Evolutionary conservation across 2,329 filamentous ascomycete genomes (phyloP).

Genomic region (Venturia aucupariae): DNA sequence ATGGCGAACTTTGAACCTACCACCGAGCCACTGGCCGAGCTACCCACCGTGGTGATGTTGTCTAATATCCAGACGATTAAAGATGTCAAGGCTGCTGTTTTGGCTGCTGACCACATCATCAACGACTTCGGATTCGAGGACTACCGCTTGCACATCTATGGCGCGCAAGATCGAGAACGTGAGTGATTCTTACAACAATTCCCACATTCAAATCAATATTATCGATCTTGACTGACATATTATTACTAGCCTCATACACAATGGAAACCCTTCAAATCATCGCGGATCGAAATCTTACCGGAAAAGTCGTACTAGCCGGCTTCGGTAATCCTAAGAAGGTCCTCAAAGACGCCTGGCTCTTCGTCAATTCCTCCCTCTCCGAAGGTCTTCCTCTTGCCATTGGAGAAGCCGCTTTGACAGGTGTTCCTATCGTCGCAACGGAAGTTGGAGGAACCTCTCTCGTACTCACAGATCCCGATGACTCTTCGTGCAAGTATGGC

Average conservation of each 20-base stretch:
- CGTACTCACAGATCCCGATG: conserved; percentile 10
- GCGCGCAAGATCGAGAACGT: conserved; percentile 48
- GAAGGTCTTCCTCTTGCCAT: conserved; percentile 37
- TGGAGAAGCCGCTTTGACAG: conserved; percentile 37
- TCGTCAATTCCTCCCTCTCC: conserved; percentile 39
- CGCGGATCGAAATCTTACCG: conserved; percentile 37
- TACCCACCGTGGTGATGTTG: conserved; percentile 52
- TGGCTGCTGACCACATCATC: conserved; percentile 51
- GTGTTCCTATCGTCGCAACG: conserved; percentile 29
- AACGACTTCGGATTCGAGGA: conserved; percentile 51
- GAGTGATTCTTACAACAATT: conserved; percentile 19
- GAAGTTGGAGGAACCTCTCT: conserved; percentile 7
- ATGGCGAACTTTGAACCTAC: conserved; percentile 49
- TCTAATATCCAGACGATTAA: conserved; percentile 47
- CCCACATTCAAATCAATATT: neutral
- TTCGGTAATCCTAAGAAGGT: conserved; percentile 46
- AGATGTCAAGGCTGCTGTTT: conserved; percentile 50
- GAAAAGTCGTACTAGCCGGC: conserved; percentile 39
- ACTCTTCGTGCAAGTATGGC: neutral
- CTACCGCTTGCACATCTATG: conserved; percentile 50
- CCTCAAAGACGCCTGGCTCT: conserved; percentile 48
- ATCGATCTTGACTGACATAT: neutral
- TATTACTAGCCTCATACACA: conserved; percentile 31
- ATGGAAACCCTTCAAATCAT: conserved; percentile 45
- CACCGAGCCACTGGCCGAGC: conserved; percentile 42